A percentile compares a stretch with the other conserved stretches of the same genome.
These are phyloP conservation scores for Trichoderma atrobrunneum DNA, from an alignment of 2,329 filamentous ascomycete species.

Conservation along the genomic window DNA sequence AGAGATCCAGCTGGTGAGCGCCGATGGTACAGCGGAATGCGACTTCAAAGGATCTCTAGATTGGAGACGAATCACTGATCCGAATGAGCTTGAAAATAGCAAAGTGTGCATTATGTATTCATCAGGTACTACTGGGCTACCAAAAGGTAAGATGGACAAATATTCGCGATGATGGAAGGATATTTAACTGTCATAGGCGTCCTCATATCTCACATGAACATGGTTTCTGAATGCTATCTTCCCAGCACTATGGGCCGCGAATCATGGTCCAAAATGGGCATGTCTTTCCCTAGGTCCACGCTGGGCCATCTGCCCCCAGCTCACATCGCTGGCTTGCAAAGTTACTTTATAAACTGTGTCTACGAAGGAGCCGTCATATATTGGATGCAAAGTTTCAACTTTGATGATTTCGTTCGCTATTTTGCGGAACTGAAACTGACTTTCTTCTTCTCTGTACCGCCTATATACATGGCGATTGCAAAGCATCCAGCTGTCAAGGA, in stretches of 20 bases:
- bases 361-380: slow-evolving; percentile 50
- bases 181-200: slow-evolving; percentile 31
- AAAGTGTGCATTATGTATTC: slow-evolving; percentile 46
- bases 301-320: slow-evolving; percentile 45
- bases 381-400: slow-evolving; percentile 63
- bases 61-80: slow-evolving; percentile 55
- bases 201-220: slow-evolving; percentile 44
- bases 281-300: slow-evolving; percentile 32
- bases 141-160: slow-evolving; percentile 37
- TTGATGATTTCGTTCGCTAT: slow-evolving; percentile 53
- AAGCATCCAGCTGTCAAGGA: slow-evolving; percentile 54
- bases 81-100: slow-evolving; percentile 39
- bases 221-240: slow-evolving; percentile 38
- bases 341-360: slow-evolving; percentile 41
- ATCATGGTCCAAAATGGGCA: slow-evolving; percentile 30
- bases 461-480: slow-evolving; percentile 58
- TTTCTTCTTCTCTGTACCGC: slow-evolving; percentile 57
- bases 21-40: slow-evolving; percentile 26
- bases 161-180: neutral
- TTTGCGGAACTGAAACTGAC: slow-evolving; percentile 50
- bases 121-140: slow-evolving; percentile 48
- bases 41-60: slow-evolving; percentile 38
- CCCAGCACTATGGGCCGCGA: slow-evolving; percentile 30
- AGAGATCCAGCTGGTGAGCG: slow-evolving; percentile 28
- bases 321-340: slow-evolving; percentile 46